Percentiles rank a stretch among this genome's conserved stretches.
Conservation (phyloP, 2,329 filamentous ascomycete genomes). For the Fusarium compactum region DNA sequence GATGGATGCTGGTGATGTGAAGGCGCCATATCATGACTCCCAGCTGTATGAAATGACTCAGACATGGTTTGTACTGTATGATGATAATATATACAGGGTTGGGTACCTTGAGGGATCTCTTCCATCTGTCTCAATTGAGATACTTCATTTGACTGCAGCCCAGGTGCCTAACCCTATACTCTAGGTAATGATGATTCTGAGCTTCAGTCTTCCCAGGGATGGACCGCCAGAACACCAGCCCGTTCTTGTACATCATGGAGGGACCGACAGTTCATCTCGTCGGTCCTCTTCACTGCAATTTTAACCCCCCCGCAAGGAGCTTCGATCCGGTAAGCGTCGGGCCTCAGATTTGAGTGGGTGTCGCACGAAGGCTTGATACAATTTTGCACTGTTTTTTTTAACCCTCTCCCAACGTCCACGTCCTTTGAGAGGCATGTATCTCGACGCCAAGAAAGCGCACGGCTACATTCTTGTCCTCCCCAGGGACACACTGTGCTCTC, state of each 20-base stretch:
- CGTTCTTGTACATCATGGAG: too few species aligned
- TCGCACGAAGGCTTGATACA: too few species aligned
- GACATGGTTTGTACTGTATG: rapidly evolving
- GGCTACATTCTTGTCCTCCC: too few species aligned
- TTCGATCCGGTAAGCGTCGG: rapidly evolving
- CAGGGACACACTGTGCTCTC: too few species aligned
- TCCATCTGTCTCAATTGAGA: rapidly evolving
- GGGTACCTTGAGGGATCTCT: rapidly evolving
- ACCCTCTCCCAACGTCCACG: background rate
- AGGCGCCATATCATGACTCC: background rate
- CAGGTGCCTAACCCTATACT: background rate
- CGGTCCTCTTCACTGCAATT: background rate
- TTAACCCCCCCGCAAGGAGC: background rate
- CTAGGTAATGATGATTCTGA: background rate
- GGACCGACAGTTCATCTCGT: too few species aligned
- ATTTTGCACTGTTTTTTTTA: too few species aligned
- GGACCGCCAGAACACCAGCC: too few species aligned
- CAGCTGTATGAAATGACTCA: rapidly evolving
- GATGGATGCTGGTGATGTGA: background rate
- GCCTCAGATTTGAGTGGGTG: background rate
- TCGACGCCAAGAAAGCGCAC: too few species aligned
- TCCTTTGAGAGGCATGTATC: too few species aligned
- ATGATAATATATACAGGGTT: rapidly evolving
- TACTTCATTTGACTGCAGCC: background rate
- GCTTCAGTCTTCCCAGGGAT: background rate